A percentile compares a stretch with the other conserved stretches of the same genome.
Conservation (phyloP, 2,329 filamentous ascomycete genomes). For the Colletotrichum eremochloae region DNA sequence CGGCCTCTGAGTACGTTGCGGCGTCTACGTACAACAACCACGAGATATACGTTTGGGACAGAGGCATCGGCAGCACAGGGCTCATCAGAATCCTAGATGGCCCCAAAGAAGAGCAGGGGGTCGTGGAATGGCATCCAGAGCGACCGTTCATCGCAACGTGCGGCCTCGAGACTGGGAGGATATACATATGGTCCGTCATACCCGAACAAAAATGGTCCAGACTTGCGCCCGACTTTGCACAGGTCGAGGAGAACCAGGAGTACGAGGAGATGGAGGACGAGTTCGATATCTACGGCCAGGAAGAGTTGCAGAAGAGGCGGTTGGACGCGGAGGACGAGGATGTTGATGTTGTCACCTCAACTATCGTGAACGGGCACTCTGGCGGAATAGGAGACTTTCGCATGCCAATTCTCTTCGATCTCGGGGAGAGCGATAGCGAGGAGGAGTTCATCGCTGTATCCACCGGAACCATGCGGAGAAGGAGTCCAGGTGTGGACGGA, state of each 20-base stretch:
- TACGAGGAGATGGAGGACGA: slow-evolving; percentile 97
- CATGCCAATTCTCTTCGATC: slow-evolving; percentile 93
- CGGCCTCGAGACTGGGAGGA: slow-evolving; percentile 90
- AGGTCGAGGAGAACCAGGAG: slow-evolving; percentile 98
- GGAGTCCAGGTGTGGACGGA: slow-evolving; percentile 82
- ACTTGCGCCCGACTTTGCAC: slow-evolving; percentile 94
- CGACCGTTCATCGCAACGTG: slow-evolving; percentile 90
- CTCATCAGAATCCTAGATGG: slow-evolving; percentile 97
- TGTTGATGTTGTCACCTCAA: slow-evolving; percentile 86
- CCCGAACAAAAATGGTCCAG: slow-evolving; percentile 98
- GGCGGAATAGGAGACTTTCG: slow-evolving; percentile 69
- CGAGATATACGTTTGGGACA: slow-evolving; percentile 98
- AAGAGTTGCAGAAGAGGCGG: slow-evolving; percentile 91
- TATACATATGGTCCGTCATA: slow-evolving; percentile 96
- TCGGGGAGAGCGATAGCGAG: slow-evolving; percentile 94
- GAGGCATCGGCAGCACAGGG: slow-evolving; percentile 80
- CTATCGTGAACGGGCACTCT: slow-evolving; percentile 69
- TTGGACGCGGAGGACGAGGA: slow-evolving; percentile 94
- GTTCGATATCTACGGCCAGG: slow-evolving; percentile 96
- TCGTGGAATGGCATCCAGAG: slow-evolving; percentile 97
- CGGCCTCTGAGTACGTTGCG: slow-evolving; percentile 94
- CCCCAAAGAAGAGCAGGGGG: slow-evolving; percentile 94
- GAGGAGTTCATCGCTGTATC: slow-evolving; percentile 82
- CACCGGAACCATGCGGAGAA: slow-evolving; percentile 86
- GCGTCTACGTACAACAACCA: slow-evolving; percentile 99